Evolutionary conservation across 495 filamentous ascomycete genomes (phyloP), one percentile per base, ranked within the genome.

Genomic region (Aspergillus taichungensis): DNA sequence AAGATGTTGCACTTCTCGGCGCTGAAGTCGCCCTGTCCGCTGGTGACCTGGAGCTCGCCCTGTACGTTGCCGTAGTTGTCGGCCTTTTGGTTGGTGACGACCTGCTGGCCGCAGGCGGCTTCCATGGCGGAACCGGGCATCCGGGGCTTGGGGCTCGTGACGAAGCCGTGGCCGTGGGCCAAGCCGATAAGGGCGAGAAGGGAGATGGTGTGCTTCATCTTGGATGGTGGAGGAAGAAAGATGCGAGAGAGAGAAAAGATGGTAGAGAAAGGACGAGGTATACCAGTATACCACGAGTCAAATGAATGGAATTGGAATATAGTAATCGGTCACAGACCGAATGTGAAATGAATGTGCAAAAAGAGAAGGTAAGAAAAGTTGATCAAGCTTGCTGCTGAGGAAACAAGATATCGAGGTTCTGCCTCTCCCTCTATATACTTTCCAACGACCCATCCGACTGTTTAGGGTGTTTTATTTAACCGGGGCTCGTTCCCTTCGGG

Each of bases 21-120:
- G 53, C 82, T 63, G 71, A 78, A 84, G 54, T 77, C 77, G 42
- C 61, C 55, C 59, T 78, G 77, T 44, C 59, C 49, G n/a, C 58
- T 63, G 35, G 68, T 77, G 14, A 75, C 67, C 50, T 83, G 75
- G n/a, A 82, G 66, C 34, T 82, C 69, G 8, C 76, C 77, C 54
- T 87, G 80, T 13, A 85, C 68, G 64, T 86, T 84, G 40, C 77
- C 80, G 44, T 82, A 82, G 61, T 76, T 73, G 71, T 85, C 80
- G 27, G 71, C 57, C 38, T 63, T 55, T 62, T 85, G 77, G 63
- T 79, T 79, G 56, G 69, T 65, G 44, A 71, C 68, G 53, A 84
- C 73, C 51, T 80, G 75, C 45, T 69, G 60, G 36, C 84, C 82
- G 57, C 84, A 88, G 28, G 74, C 76, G 1, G 75, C 63, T 18